These are phyloP conservation scores for Globisporangium mamillatum DNA, from an alignment of 352 stramenopile species.

Conservation along the genomic window DNA sequence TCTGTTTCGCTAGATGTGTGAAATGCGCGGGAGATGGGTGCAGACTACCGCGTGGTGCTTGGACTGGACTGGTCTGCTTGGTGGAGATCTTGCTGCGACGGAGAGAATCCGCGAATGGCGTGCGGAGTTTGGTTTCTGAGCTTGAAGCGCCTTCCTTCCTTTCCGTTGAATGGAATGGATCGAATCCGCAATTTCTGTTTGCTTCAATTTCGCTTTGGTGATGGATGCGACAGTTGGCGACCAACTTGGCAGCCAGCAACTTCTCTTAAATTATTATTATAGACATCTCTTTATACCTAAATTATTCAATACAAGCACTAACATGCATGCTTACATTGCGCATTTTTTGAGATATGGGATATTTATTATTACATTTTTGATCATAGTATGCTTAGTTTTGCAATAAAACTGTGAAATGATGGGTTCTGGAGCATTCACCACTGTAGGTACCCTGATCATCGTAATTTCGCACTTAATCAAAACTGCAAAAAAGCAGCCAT, in stretches of 20 bases:
- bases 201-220: slow-evolving; percentile 7
- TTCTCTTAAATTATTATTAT: background rate
- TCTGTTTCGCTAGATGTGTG: background rate
- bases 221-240: slow-evolving; percentile 9
- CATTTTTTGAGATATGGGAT: no score
- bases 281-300: background rate
- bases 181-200: background rate
- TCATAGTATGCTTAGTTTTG: background rate
- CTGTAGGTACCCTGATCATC: background rate
- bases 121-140: background rate
- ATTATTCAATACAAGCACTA: background rate
- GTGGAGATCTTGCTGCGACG: background rate
- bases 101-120: slow-evolving; percentile 7
- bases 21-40: background rate
- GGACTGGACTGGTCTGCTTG: background rate
- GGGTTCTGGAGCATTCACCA: background rate
- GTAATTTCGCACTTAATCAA: background rate
- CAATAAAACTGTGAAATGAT: background rate
- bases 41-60: background rate
- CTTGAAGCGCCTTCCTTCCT: slow-evolving; percentile 1
- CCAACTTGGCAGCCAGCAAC: background rate
- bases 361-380: background rate
- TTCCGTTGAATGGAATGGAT: background rate
- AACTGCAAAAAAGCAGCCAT: slow-evolving; percentile 9
- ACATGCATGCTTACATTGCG: background rate